A percentile compares a stretch with the other conserved stretches of the same genome.
phyloP scores from a whole-genome alignment of 1,284 basidiomycete genomes.

The Puccinia hordei region DNA sequence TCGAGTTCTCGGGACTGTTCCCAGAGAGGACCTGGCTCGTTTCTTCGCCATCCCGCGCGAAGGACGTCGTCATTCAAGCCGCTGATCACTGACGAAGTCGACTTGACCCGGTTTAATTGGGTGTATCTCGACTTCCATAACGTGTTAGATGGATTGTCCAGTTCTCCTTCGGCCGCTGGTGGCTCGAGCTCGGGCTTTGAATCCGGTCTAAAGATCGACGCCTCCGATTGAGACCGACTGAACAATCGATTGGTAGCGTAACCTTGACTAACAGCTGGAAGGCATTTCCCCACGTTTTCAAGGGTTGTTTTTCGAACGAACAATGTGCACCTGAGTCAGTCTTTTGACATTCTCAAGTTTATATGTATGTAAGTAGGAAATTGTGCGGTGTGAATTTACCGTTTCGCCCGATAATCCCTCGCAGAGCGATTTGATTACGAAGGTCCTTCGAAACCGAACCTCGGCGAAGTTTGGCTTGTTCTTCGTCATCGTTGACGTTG shows the following conservation, averaged over 20 bases:
- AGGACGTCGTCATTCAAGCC: conserved; percentile 48
- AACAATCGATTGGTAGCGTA: conserved; percentile 39
- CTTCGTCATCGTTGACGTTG: conserved; percentile 30
- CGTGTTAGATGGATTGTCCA: conserved; percentile 43
- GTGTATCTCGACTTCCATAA: conserved; percentile 48
- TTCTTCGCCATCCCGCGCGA: conserved; percentile 47
- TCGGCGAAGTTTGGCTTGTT: conserved; percentile 28
- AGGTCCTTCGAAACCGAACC: conserved; percentile 42
- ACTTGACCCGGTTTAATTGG: conserved; percentile 38
- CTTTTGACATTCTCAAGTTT: no score
- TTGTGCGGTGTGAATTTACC: conserved; percentile 4
- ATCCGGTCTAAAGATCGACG: conserved; percentile 38
- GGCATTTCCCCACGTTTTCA: neutral
- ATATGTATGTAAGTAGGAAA: no score
- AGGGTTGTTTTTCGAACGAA: no score
- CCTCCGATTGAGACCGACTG: conserved; percentile 45
- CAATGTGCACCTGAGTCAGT: no score
- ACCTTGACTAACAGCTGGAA: conserved; percentile 44
- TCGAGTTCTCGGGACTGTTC: conserved; percentile 44
- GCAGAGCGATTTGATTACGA: conserved; percentile 43
- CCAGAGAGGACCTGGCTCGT: conserved; percentile 46
- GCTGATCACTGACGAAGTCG: conserved; percentile 44
- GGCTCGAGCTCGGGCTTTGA: conserved; percentile 22
- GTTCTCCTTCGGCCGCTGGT: conserved; percentile 9
- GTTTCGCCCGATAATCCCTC: conserved; percentile 47